These are phyloP conservation scores for Prunus campanulata DNA, from an alignment of 306 rosid species.

Conservation along the genomic window DNA sequence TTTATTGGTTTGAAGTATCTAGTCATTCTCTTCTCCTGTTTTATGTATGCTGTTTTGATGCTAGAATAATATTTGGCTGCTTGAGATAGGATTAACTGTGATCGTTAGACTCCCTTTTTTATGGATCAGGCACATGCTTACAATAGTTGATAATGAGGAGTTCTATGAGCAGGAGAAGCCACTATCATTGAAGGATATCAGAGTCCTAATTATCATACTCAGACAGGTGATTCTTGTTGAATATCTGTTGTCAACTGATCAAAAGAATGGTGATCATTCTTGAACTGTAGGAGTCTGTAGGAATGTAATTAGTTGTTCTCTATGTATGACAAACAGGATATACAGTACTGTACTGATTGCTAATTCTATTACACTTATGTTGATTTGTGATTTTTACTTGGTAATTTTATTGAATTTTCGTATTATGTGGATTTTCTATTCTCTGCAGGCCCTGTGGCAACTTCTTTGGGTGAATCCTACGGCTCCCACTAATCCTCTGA, in stretches of 20 bases:
- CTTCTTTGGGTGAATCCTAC: conserved; percentile 84
- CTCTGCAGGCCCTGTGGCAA: conserved; percentile 93
- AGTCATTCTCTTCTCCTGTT: conserved; percentile 5
- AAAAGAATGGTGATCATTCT: conserved; percentile 6
- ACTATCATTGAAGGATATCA: conserved; percentile 74
- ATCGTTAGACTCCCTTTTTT: conserved; percentile 7
- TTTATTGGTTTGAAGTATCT: conserved; percentile 6
- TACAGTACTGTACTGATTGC: neutral
- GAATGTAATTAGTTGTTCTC: neutral
- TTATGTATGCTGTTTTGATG: conserved; percentile 6
- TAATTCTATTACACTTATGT: neutral
- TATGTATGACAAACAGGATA: neutral
- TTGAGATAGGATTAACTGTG: conserved; percentile 27
- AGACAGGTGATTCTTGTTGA: conserved; percentile 67
- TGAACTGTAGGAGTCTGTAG: neutral
- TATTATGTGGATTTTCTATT: conserved; percentile 13
- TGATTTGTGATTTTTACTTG: neutral
- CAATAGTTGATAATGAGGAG: conserved; percentile 90
- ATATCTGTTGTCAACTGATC: conserved; percentile 20
- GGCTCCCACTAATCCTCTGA: conserved; percentile 46
- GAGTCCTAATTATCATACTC: conserved; percentile 71
- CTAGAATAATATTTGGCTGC: conserved; percentile 10
- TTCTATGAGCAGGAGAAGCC: conserved; percentile 98
- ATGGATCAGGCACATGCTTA: conserved; percentile 86
- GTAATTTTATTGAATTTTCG: neutral